Conservation (phyloP, 2,329 filamentous ascomycete genomes). For the Fusarium nelsonii region DNA sequence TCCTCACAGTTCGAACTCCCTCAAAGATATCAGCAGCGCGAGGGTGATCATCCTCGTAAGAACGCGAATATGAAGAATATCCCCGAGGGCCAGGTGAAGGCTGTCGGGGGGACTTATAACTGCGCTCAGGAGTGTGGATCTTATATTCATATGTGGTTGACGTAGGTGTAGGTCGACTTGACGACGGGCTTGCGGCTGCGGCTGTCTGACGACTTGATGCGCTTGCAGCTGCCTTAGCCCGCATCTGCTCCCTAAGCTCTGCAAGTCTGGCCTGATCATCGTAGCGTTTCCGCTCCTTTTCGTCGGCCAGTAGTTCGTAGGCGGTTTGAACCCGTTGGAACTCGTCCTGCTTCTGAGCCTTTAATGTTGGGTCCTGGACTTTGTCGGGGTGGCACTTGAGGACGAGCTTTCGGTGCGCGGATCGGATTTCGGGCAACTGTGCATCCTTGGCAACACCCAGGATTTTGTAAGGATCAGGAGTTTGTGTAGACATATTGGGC, state of each 20-base stretch:
- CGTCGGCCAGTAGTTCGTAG: constrained; percentile 89
- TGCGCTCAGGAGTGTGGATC: constrained; percentile 64
- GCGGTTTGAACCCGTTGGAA: constrained; percentile 94
- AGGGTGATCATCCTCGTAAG: constrained; percentile 61
- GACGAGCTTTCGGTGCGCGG: constrained; percentile 85
- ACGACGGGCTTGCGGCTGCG: constrained; percentile 23
- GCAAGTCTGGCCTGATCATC: constrained; percentile 79
- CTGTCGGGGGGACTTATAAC: constrained; percentile 53
- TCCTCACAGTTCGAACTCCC: constrained; percentile 58
- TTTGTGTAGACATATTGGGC: constrained; percentile 61
- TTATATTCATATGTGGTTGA: constrained; percentile 57
- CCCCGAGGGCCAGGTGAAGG: constrained; percentile 50
- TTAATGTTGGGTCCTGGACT: constrained; percentile 80
- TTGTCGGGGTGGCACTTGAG: constrained; percentile 94
- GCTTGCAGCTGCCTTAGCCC: constrained; percentile 53
- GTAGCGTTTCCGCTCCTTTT: constrained; percentile 77
- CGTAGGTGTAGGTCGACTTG: constrained; percentile 53
- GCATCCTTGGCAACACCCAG: constrained; percentile 81
- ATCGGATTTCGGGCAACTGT: constrained; percentile 77
- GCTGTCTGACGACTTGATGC: constrained; percentile 26
- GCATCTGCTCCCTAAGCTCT: constrained; percentile 69
- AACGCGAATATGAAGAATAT: constrained; percentile 54
- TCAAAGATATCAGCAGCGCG: constrained; percentile 59
- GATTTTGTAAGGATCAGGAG: constrained; percentile 82
- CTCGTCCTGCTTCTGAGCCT: constrained; percentile 83